Evolutionary conservation across 2,329 filamentous ascomycete genomes (phyloP), one percentile per base, ranked within the genome.

Genomic region (Hypoxylon sp.): DNA sequence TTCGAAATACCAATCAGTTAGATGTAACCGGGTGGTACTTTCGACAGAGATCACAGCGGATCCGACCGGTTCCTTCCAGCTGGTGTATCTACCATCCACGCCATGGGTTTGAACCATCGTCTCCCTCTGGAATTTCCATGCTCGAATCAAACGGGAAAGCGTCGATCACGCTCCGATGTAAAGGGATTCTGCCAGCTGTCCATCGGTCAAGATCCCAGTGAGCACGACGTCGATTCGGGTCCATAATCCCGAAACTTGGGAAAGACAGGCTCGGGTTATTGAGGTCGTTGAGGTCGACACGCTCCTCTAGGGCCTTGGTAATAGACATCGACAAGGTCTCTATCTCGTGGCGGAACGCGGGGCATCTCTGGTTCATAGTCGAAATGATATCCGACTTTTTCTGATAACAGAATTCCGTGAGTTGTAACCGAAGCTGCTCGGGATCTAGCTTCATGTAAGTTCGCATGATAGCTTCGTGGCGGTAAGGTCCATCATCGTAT

Each of bases 371-470:
- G 4, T 68, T 71, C 3, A 78, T 69, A 43, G 75, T 73, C 4
- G 63, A 59, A 7, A 81, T 71, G 6, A 81, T 73, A 7, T 74
- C 73, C 20, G 67, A 67, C 36, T 74, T 76, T 15, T 75, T 74
- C 21, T 35, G 52, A 31, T 76, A 72, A 61, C 76, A 75, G 12
- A 73, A 73, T 43, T 75, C 72, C 19, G 75, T 71, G 31, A 82
- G 71, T 47, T 81, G 73, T 51, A 76, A 68, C 55, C 79, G 72
- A n/a, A 83, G 70, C 45, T 79, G 71, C 7, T 71, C 65, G 0
- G 80, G 80, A 3, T 72, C 69, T 5, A 83, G 70, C 66, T 82
- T 83, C 59, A 77, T 63, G 52, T 74, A 67, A 0, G 73, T 75
- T 11, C 61, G 62, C 15, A 73, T 66, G 26, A 72, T 68, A 9